Percentiles rank a stretch among this genome's conserved stretches.
Evolutionary conservation across 108 stramenopile species (phyloP).

Genomic region (Cyclotella cryptica): DNA sequence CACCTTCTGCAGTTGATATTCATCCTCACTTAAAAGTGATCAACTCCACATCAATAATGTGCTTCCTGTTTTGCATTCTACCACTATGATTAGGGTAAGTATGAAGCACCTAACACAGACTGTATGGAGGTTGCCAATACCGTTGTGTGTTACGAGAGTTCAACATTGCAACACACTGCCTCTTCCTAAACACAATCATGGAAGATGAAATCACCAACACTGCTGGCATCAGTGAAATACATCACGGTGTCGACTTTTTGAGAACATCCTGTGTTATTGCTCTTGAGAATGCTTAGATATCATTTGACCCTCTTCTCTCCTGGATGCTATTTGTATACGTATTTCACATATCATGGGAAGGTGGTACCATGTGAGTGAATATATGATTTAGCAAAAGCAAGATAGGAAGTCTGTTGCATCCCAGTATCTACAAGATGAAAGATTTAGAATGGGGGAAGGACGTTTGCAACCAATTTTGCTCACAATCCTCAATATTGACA

Average conservation of each 20-base stretch:
- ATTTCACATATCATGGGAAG: conserved; percentile 89
- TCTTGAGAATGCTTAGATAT: conserved; percentile 87
- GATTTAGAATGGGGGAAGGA: conserved; percentile 14
- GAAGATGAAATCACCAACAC: conserved; percentile 96
- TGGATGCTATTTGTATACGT: conserved; percentile 72
- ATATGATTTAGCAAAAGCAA: conserved; percentile 83
- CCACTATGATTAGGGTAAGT: no score
- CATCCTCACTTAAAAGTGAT: no score
- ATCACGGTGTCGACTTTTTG: conserved; percentile 94
- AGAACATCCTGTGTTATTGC: conserved; percentile 93
- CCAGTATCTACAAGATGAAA: conserved; percentile 49
- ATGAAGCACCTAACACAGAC: conserved; percentile 73
- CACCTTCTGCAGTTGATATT: no score
- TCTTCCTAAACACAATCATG: conserved; percentile 79
- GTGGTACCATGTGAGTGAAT: conserved; percentile 86
- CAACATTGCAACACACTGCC: conserved; percentile 83
- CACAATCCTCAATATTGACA: conserved; percentile 76
- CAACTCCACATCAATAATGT: no score
- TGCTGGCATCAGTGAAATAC: conserved; percentile 90
- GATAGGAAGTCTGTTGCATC: conserved; percentile 65
- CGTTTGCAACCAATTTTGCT: conserved; percentile 59
- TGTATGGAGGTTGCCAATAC: conserved; percentile 94
- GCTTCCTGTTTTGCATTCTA: no score
- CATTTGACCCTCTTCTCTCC: conserved; percentile 88
- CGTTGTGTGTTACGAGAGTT: conserved; percentile 91